Percentiles rank a stretch among this genome's conserved stretches.
These are phyloP conservation scores for Ganoderma leucocontextum DNA, from an alignment of 1,284 basidiomycete species.

Conservation along the genomic window DNA sequence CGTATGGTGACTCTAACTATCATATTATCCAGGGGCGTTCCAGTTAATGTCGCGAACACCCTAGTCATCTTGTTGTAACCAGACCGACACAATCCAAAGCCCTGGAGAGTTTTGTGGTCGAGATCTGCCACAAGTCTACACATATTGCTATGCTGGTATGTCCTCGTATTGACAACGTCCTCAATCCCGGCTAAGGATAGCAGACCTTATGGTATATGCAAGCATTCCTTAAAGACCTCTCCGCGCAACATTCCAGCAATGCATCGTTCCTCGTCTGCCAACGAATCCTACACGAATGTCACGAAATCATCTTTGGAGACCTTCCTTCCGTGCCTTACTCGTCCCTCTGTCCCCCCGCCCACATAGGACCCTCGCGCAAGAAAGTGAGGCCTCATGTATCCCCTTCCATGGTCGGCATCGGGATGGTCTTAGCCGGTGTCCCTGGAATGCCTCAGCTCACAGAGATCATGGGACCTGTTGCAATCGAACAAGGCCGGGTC, in stretches of 20 bases:
- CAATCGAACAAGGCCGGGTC: conserved; percentile 87
- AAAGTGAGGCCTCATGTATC: conserved; percentile 79
- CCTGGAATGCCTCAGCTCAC: conserved; percentile 84
- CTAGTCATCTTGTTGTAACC: conserved; percentile 91
- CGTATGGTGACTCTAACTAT: conserved; percentile 73
- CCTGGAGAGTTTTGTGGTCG: conserved; percentile 90
- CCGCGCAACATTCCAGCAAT: conserved; percentile 68
- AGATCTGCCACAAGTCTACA: conserved; percentile 87
- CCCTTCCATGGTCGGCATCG: conserved; percentile 88
- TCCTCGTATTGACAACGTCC: conserved; percentile 37
- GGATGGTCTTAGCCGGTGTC: conserved; percentile 79
- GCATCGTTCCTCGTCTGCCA: conserved; percentile 93
- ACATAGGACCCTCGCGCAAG: conserved; percentile 58
- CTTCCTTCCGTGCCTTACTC: conserved; percentile 78
- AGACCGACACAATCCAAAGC: conserved; percentile 90
- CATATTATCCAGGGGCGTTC: conserved; percentile 19
- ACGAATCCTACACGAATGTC: conserved; percentile 90
- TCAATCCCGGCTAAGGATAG: conserved; percentile 24
- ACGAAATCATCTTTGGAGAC: conserved; percentile 97
- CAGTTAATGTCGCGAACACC: conserved; percentile 27
- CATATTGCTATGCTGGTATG: conserved; percentile 94
- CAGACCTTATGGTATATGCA: conserved; percentile 99
- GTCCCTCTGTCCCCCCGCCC: conserved; percentile 55
- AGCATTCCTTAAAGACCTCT: conserved; percentile 90
- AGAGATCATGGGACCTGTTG: conserved; percentile 80